Evolutionary conservation across 495 filamentous ascomycete genomes (phyloP).

Genomic region (Trichoderma orchidacearum): DNA sequence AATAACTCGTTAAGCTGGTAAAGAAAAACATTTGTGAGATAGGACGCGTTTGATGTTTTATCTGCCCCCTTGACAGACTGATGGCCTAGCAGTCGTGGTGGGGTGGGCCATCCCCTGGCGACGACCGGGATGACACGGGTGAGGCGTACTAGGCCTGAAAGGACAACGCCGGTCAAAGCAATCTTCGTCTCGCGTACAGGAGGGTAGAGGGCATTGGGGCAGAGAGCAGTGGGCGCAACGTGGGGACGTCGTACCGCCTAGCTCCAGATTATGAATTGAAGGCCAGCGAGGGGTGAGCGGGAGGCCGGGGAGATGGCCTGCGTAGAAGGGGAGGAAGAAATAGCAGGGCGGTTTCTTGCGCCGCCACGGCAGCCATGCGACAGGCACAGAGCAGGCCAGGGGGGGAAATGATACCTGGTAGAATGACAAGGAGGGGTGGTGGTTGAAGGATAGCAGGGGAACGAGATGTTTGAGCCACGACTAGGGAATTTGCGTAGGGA

Average conservation of each 20-base stretch:
- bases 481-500: neutral
- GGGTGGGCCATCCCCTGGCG: slow-evolving; percentile 1
- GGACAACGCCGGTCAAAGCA: slow-evolving; percentile 1
- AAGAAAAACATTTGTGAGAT: slow-evolving; percentile 17
- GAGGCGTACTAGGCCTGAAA: slow-evolving; percentile 4
- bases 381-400: neutral
- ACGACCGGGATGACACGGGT: slow-evolving; percentile 21
- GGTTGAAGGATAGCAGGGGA: neutral
- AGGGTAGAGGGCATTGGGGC: neutral
- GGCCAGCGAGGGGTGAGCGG: slow-evolving; percentile 5
- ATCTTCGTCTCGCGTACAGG: slow-evolving; percentile 1
- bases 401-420: neutral
- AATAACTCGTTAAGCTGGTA: slow-evolving; percentile 1
- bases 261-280: slow-evolving; percentile 15
- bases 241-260: slow-evolving; percentile 1
- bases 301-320: neutral
- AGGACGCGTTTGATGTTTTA: slow-evolving; percentile 27
- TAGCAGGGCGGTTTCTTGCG: neutral
- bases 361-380: neutral
- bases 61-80: slow-evolving; percentile 25
- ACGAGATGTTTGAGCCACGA: neutral
- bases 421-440: neutral
- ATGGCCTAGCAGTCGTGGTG: slow-evolving; percentile 11
- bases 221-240: neutral
- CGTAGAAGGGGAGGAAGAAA: neutral